These are phyloP conservation scores for Yamadazyma songkhlaensis DNA, from an alignment of 1,139 yeast species.

Conservation along the genomic window DNA sequence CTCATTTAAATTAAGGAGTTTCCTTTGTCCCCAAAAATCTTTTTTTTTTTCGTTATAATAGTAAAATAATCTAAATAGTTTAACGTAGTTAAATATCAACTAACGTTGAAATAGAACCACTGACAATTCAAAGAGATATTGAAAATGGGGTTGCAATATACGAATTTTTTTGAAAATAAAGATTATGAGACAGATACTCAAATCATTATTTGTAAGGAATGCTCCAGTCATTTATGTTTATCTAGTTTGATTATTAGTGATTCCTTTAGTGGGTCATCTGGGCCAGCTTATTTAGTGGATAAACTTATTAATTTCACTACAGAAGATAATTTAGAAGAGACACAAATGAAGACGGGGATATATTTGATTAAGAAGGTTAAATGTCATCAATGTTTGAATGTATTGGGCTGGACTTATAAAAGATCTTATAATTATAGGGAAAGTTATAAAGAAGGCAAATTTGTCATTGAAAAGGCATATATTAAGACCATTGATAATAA, in stretches of 20 bases:
- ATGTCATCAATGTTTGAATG: conserved; percentile 63
- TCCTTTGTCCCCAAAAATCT: conserved; percentile 1
- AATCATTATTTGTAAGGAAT: conserved; percentile 48
- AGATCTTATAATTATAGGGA: conserved; percentile 55
- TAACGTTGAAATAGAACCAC: too few relatives aligned
- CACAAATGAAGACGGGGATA: conserved; percentile 66
- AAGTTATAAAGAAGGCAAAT: conserved; percentile 75
- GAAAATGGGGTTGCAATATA: conserved; percentile 37
- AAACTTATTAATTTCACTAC: conserved; percentile 41
- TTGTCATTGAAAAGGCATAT: conserved; percentile 58
- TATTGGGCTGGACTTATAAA: conserved; percentile 78
- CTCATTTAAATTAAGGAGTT: not conserved
- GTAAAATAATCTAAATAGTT: not conserved
- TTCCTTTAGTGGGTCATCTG: conserved; percentile 50
- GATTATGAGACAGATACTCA: conserved; percentile 36
- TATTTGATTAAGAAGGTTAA: conserved; percentile 62
- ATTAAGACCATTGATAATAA: conserved; percentile 24
- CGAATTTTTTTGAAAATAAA: conserved; percentile 36
- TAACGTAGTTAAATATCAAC: not conserved
- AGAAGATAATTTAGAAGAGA: conserved; percentile 31
- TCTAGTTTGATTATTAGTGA: conserved; percentile 46
- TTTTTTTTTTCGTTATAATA: not conserved
- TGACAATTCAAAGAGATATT: too few relatives aligned
- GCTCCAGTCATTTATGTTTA: conserved; percentile 53
- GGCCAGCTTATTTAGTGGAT: conserved; percentile 53